Base-by-base conservation (phyloP, 1,284 basidiomycete species). In the Pyrrhoderma lamaoense region DNA sequence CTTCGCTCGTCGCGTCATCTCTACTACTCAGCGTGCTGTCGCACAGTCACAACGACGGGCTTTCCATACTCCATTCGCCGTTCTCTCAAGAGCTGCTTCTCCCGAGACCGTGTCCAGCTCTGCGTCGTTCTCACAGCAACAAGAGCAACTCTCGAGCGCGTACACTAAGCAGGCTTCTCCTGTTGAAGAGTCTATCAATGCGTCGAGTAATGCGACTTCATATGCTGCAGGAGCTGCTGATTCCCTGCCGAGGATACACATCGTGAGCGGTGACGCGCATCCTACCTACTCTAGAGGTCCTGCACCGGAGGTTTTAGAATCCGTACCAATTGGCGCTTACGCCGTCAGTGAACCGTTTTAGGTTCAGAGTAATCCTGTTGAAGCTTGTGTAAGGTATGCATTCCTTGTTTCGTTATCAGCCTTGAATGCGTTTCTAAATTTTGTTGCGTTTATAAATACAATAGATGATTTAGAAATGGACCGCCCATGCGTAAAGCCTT, bases 261-360 rank as follows among this genome's bases (percentile, higher is more conserved):
- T 85, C 57, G 82, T 83, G 57, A 82, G 80, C 39, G 27, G 27
- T 31, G 72, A 81, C 57, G 82, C 82, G 27, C 80, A 82, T 62
- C 71, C 74, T 36, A 67, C 75, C 48, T 61, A 77, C 52, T 31
- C 27, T 5, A 31, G 27, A 11, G 27, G 27, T 5, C 27, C 27
- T 31, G 27, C 7, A 31, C 27, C 27, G 11, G 27, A 31, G 11
- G 73, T 70, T 42, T 74, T 75, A 21, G 83, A 83, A 60, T 67
- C 73, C 56, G 81, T 85, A 34, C 83, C 83, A 2, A 74, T 76
- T 8, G 82, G 83, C 56, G 82, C 82, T 9, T 85, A 80, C 66
- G 76, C 78, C 49, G 73, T 73, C 45, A 75, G 77, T 37, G 66
- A 74, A 23, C 71, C 71, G 2, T 58, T 59, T 49, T 31, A 31